Base-by-base conservation (phyloP, 106 monocot genomes). In the Vanilla planifolia region DNA sequence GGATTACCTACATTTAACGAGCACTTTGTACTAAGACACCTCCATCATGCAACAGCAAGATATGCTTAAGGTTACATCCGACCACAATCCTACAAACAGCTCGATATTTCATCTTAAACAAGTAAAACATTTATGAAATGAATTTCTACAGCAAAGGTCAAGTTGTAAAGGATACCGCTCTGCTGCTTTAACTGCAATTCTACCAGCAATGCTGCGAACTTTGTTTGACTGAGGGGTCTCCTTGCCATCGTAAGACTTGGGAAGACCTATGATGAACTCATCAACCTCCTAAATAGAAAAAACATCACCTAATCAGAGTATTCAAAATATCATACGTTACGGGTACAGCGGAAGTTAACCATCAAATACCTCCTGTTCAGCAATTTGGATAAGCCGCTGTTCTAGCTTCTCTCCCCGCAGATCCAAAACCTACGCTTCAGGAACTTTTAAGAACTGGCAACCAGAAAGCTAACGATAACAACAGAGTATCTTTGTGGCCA, bases 211-310 rank as follows among this genome's bases (percentile, higher is more conserved):
- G 77, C 85, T 83, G 1, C 94, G 82, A n/a, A 89, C 83, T 70
- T 94, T 94, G 67, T 86, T 85, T 2, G 94, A 94, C 70, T 94
- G 89, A 28, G 61, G 48, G 33, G 89, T 94, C 70, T 94, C 94
- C 64, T 75, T 83, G 25, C 94, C 89, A 58, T 78, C 77, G 17
- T 37, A 56, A 14, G 94, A 89, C 33, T 35, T 80, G 2, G 94
- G 94, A 20, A 95, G 80, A 55, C 95, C 95, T 46, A 95, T 60
- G 8, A 95, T 72, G 26, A 90, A 80, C 60, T 95, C 95, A 74
- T 90, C 90, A 14, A 77, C 86, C 70, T 90, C 86, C 95, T 86
- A 59, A 45, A 22, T 33, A 29, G 37, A n/a, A n/a, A n/a, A n/a
- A 69, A 0, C n/a, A 33, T 40, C 10, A 43, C 28, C 30, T n/a